Evolutionary conservation across 2,329 filamentous ascomycete species (phyloP), one percentile per base, ranked within the genome.

Genomic region (Pezicula radicicola): DNA sequence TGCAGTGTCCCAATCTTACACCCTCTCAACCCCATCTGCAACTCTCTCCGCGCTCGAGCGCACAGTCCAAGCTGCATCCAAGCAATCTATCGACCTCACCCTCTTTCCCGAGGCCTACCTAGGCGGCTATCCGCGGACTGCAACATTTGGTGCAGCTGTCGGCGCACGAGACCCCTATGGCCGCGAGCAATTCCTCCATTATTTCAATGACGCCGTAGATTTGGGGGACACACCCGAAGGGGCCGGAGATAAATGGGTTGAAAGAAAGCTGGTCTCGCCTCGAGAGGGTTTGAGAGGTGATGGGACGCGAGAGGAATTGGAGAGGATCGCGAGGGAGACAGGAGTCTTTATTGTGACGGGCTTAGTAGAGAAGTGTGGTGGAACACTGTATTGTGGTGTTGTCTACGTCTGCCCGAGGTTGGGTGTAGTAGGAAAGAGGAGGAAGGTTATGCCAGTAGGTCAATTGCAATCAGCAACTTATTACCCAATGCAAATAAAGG

Each of bases 31-130:
- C 15, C 78, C 75, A 35, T 9, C 59, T 28, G 41, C 45, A 12
- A 95, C 91, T 1, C 79, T 96, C 50, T 63, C 70, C 6, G 80
- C 85, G 35, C 80, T 96, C 47, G 77, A 84, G 62, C 60, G 68
- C 10, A 83, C 88, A 13, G 85, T 88, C 33, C 72, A 72, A 21
- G 72, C 76, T 35, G 91, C 91, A n/a, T 80, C 85, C 3, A 61
- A 67, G 1, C 65, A 72, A 51, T 60, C 65, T 3, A 72, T 81
- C 37, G 77, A 94, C 67, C 77, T 97, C 46, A 77, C 97, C 27
- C 83, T 97, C 48, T 92, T 97, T 55, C 93, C 93, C 0, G 92
- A 97, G 74, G 92, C 92, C 19, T 96, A 91, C 66, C 79, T 97
- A 2, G 93, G 93, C 44, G 93, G 92, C 1, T 97, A 97, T 66